Percentiles rank a stretch among this genome's conserved stretches.
Conservation (phyloP, 2,329 filamentous ascomycete species). For the Corniculantispora saksenae region DNA sequence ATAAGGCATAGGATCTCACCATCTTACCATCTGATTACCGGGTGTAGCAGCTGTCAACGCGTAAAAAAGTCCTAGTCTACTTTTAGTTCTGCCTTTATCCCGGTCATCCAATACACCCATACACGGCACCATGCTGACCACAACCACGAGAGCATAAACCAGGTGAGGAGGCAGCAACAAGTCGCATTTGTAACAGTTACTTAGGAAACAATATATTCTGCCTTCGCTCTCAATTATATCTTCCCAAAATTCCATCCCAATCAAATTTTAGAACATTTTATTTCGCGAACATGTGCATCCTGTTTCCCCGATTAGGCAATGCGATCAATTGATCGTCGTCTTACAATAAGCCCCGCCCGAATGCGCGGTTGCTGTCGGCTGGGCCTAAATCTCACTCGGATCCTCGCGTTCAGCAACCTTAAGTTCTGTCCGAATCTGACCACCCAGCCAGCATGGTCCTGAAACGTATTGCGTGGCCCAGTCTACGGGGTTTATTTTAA, state of each 20-base stretch:
- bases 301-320: conserved; percentile 10
- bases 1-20: conserved; percentile 3
- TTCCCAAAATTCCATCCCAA: neutral
- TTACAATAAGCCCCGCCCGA: conserved; percentile 8
- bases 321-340: conserved; percentile 13
- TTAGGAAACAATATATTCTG: no score
- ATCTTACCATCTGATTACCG: conserved; percentile 1
- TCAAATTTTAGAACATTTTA: neutral
- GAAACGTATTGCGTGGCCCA: conserved; percentile 4
- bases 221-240: neutral
- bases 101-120: neutral
- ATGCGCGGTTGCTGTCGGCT: neutral
- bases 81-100: neutral
- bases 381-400: conserved; percentile 14
- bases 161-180: no score
- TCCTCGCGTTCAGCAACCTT: conserved; percentile 11
- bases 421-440: neutral
- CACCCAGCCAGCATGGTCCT: neutral
- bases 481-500: neutral
- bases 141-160: neutral
- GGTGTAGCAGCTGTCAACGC: neutral
- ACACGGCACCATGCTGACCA: neutral
- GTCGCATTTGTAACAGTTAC: no score
- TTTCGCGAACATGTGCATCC: neutral
- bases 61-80: neutral